Percentiles rank a stretch among this genome's conserved stretches.
phyloP scores from a whole-genome alignment of 495 filamentous ascomycete species.

The Paragyromitra xinjiangensis region DNA sequence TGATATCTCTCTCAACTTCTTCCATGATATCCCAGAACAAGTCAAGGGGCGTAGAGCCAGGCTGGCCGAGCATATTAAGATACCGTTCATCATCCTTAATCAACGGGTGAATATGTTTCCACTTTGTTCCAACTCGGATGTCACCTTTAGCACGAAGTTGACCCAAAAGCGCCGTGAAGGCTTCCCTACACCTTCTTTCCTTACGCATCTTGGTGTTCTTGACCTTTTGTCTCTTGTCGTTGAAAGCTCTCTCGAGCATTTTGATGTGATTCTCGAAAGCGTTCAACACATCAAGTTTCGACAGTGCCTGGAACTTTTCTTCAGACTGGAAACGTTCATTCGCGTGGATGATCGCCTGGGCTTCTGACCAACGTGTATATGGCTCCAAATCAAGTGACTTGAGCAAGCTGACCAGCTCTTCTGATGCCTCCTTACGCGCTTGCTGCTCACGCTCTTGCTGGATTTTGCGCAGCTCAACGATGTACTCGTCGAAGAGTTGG shows the following conservation, averaged over 20 bases:
- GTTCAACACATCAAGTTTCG: slow-evolving; percentile 87
- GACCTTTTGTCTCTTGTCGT: slow-evolving; percentile 85
- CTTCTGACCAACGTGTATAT: slow-evolving; percentile 94
- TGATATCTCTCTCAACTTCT: slow-evolving; percentile 85
- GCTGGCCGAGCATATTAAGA: slow-evolving; percentile 81
- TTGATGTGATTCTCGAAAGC: slow-evolving; percentile 97
- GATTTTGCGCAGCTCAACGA: slow-evolving; percentile 79
- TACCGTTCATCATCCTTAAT: slow-evolving; percentile 86
- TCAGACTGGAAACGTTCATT: slow-evolving; percentile 83
- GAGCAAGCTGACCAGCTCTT: slow-evolving; percentile 81
- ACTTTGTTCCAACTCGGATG: slow-evolving; percentile 90
- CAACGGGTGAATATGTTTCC: slow-evolving; percentile 80
- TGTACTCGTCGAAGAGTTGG: slow-evolving; percentile 94
- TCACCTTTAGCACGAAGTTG: slow-evolving; percentile 79
- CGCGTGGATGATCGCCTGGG: slow-evolving; percentile 79
- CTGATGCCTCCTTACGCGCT: slow-evolving; percentile 81
- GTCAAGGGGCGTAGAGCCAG: slow-evolving; percentile 89
- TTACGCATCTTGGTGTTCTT: slow-evolving; percentile 80
- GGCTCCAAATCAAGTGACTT: slow-evolving; percentile 86
- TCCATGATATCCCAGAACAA: slow-evolving; percentile 97
- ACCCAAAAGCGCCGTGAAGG: slow-evolving; percentile 73
- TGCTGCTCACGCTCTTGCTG: slow-evolving; percentile 77
- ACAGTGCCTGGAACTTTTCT: slow-evolving; percentile 86
- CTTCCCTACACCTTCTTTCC: slow-evolving; percentile 85
- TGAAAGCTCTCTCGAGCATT: slow-evolving; percentile 84